Conservation (phyloP, 495 filamentous ascomycete species). For the Penicillium robsamsonii region DNA sequence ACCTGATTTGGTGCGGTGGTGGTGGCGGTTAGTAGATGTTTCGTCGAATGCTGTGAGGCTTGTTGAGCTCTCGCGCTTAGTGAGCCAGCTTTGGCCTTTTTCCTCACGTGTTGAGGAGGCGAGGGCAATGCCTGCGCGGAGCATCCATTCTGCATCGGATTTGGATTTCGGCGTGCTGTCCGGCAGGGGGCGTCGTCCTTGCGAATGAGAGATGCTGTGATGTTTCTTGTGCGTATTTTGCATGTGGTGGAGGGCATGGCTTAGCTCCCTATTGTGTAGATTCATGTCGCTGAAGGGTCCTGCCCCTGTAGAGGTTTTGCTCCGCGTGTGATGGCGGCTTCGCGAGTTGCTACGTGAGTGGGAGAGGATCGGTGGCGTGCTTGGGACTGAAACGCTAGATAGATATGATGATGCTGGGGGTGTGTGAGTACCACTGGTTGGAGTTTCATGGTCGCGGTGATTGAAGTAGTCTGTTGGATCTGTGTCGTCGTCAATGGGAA, state of each 20-base stretch:
- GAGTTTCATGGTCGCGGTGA: slow-evolving; percentile 13
- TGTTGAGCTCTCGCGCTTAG: slow-evolving; percentile 68
- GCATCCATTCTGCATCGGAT: slow-evolving; percentile 68
- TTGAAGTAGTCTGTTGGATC: slow-evolving; percentile 37
- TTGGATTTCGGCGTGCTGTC: slow-evolving; percentile 19
- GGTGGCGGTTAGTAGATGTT: slow-evolving; percentile 17
- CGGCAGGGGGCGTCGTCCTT: slow-evolving; percentile 10
- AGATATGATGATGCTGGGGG: slow-evolving; percentile 39
- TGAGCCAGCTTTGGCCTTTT: slow-evolving; percentile 79
- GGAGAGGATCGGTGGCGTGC: slow-evolving; percentile 48
- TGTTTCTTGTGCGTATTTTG: slow-evolving; percentile 19
- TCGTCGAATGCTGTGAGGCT: slow-evolving; percentile 47
- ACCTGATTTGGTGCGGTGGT: slow-evolving; percentile 25
- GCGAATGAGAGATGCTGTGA: slow-evolving; percentile 1
- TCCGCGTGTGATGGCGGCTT: slow-evolving; percentile 38
- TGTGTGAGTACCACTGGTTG: slow-evolving; percentile 12
- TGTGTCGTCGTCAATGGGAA: slow-evolving; percentile 53
- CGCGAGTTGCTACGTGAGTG: slow-evolving; percentile 48
- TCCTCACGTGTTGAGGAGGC: slow-evolving; percentile 68
- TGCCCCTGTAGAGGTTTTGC: slow-evolving; percentile 38
- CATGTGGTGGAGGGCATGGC: slow-evolving; percentile 29
- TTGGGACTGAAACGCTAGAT: slow-evolving; percentile 45
- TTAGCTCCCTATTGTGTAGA: slow-evolving; percentile 27
- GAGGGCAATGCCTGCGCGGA: slow-evolving; percentile 68
- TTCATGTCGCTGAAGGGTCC: slow-evolving; percentile 37